phyloP scores from a whole-genome alignment of 2,329 filamentous ascomycete genomes.

The Fusarium marasasianum region DNA sequence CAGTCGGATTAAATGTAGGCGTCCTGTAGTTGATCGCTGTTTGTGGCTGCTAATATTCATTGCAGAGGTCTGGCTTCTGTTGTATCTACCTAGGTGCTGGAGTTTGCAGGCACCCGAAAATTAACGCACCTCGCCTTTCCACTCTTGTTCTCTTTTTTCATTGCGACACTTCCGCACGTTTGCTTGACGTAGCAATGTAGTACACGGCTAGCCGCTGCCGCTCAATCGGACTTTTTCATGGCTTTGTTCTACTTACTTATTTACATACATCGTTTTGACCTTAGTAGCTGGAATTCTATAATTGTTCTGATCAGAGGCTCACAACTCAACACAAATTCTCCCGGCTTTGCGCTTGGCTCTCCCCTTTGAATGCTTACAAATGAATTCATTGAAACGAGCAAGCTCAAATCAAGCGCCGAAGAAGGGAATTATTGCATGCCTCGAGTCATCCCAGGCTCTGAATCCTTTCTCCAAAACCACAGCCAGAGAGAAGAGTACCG shows the following conservation, averaged over 20 bases:
- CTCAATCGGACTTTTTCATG: neutral
- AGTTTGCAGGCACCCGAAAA: constrained; percentile 2
- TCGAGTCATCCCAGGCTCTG: neutral
- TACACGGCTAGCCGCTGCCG: neutral
- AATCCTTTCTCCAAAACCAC: neutral
- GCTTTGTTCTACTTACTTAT: neutral
- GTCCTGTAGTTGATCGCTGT: neutral
- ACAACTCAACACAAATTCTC: neutral
- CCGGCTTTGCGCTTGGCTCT: constrained; percentile 5
- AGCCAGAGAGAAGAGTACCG: constrained; percentile 7
- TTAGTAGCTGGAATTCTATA: neutral
- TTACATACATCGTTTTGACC: neutral
- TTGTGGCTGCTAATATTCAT: neutral
- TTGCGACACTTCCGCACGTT: neutral
- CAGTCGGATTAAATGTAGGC: neutral
- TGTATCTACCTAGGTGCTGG: neutral
- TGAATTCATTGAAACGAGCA: constrained; percentile 9
- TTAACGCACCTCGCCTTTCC: constrained; percentile 5
- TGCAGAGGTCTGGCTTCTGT: neutral
- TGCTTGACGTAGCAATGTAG: neutral
- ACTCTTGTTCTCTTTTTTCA: neutral
- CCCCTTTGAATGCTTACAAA: constrained; percentile 30
- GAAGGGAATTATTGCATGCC: neutral
- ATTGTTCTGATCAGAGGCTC: neutral
- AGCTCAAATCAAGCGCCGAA: neutral